These are phyloP conservation scores for Apiotrichum laibachii DNA, from an alignment of 1,284 basidiomycete genomes.

Conservation along the genomic window DNA sequence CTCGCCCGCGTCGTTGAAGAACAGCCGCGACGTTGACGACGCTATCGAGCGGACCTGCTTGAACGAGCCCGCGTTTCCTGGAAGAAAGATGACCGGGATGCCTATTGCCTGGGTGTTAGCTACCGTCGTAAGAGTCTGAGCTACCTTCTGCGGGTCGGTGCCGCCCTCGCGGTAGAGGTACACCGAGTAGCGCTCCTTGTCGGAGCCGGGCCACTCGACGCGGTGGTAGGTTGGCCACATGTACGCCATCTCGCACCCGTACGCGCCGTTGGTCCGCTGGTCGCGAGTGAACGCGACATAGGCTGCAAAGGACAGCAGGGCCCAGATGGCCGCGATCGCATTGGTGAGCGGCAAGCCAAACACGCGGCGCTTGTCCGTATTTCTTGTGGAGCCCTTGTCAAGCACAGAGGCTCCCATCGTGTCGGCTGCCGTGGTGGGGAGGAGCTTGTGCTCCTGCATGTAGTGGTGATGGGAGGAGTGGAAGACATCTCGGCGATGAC, in stretches of 20 bases:
- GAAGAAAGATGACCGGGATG: constrained; percentile 87
- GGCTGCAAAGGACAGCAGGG: constrained; percentile 6
- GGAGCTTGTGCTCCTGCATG: too few species aligned
- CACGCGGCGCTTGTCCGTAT: too few species aligned
- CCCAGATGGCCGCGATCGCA: constrained; percentile 3
- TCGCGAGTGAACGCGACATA: constrained; percentile 16
- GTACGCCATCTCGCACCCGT: constrained; percentile 86
- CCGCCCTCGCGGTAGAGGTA: constrained; percentile 89
- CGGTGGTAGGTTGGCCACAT: constrained; percentile 83
- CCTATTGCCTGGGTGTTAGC: constrained; percentile 55
- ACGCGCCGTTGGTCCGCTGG: constrained; percentile 30
- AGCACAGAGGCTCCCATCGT: too few species aligned
- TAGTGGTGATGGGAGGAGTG: too few species aligned
- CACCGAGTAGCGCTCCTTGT: constrained; percentile 50
- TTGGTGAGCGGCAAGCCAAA: background rate
- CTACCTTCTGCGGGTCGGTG: constrained; percentile 69
- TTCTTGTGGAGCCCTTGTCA: too few species aligned
- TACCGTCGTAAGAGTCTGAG: background rate
- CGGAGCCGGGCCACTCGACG: constrained; percentile 63
- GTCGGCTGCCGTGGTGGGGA: too few species aligned
- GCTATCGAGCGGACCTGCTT: constrained; percentile 93
- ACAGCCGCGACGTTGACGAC: constrained; percentile 80
- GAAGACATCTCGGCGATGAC: too few species aligned
- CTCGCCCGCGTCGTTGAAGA: constrained; percentile 54
- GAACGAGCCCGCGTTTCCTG: constrained; percentile 94